phyloP scores from a whole-genome alignment of 1,284 basidiomycete species.

The Fomitopsis palustris region DNA sequence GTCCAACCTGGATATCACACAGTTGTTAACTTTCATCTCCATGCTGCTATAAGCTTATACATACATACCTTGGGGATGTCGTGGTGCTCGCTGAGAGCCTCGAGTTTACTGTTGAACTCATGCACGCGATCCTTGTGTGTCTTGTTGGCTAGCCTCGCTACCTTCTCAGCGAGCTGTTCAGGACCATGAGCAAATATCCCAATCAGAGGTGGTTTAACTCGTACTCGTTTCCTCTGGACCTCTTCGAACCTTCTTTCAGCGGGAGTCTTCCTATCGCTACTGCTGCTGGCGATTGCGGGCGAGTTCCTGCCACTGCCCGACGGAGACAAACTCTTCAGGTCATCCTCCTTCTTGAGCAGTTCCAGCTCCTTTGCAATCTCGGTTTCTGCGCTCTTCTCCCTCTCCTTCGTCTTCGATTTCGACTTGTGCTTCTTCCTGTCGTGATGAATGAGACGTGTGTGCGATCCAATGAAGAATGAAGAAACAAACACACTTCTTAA shows the following conservation, averaged over 20 bases:
- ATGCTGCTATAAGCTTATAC: constrained; percentile 14
- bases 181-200: neutral
- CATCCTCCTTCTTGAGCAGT: constrained; percentile 41
- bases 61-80: constrained; percentile 82
- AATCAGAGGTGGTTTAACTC: constrained; percentile 29
- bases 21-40: constrained; percentile 20
- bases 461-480: constrained; percentile 1
- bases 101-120: constrained; percentile 89
- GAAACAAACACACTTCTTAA: constrained; percentile 69
- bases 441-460: constrained; percentile 35
- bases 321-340: constrained; percentile 37
- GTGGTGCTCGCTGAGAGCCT: constrained; percentile 87
- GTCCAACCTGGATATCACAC: constrained; percentile 55
- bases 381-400: constrained; percentile 30
- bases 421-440: constrained; percentile 89
- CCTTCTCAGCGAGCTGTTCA: constrained; percentile 72
- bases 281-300: constrained; percentile 36
- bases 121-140: constrained; percentile 96
- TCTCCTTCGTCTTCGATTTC: constrained; percentile 47
- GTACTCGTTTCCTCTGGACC: constrained; percentile 76
- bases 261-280: constrained; percentile 71
- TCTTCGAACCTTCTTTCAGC: constrained; percentile 91
- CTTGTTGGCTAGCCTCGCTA: constrained; percentile 78
- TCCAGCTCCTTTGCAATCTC: constrained; percentile 51
- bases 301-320: constrained; percentile 59